These are phyloP conservation scores for Geotrichum histeridarum DNA, from an alignment of 1,139 yeast genomes.

Conservation along the genomic window DNA sequence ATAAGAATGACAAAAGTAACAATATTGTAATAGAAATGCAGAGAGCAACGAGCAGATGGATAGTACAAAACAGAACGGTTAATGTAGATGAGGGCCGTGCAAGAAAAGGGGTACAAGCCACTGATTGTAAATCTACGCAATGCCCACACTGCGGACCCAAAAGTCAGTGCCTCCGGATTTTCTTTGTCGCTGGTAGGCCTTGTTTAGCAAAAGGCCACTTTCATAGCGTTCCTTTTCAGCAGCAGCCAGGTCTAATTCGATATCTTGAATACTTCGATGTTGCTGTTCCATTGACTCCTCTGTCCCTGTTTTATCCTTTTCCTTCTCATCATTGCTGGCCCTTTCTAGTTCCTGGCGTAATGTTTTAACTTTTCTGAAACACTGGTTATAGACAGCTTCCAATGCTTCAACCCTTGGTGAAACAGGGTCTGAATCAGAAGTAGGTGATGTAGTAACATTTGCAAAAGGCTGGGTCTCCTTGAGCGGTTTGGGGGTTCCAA, in stretches of 20 bases:
- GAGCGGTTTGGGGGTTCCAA: neutral
- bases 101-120: neutral
- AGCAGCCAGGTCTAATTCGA: slow-evolving; percentile 22
- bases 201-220: slow-evolving; percentile 28
- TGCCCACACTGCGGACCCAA: slow-evolving; percentile 27
- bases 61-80: no score
- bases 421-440: neutral
- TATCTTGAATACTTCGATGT: neutral
- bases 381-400: neutral
- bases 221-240: slow-evolving; percentile 29
- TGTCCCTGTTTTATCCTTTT: neutral
- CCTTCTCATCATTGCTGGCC: neutral
- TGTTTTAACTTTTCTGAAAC: slow-evolving; percentile 7
- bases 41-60: no score
- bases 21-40: no score
- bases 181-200: slow-evolving; percentile 28
- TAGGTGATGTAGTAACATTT: neutral
- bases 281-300: neutral
- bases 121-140: neutral
- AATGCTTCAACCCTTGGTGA: neutral
- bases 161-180: slow-evolving; percentile 27
- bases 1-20: no score
- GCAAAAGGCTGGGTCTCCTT: neutral
- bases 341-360: neutral
- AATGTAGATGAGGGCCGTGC: neutral